phyloP scores from a whole-genome alignment of 2,329 filamentous ascomycete species.

The Triangularia setosa region DNA sequence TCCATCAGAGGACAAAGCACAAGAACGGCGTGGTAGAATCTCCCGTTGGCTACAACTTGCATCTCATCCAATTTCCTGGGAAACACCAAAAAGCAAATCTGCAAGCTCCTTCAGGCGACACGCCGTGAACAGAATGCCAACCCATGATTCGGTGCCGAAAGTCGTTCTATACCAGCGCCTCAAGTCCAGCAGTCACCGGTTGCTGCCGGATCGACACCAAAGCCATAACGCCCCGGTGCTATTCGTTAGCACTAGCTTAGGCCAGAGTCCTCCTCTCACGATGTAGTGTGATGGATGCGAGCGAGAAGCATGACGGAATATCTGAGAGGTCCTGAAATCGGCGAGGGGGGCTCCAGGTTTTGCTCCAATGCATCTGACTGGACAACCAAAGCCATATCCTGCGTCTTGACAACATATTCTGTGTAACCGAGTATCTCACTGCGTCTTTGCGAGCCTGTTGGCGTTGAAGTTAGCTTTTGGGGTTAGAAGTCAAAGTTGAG shows the following conservation, averaged over 20 bases:
- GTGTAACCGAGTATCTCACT: background rate
- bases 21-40: background rate
- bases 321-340: background rate
- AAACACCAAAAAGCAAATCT: background rate
- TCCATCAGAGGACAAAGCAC: background rate
- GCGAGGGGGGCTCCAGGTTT: background rate
- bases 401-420: background rate
- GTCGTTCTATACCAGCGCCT: background rate
- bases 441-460: background rate
- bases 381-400: background rate
- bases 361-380: background rate
- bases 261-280: background rate
- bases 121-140: background rate
- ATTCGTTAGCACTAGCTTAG: background rate
- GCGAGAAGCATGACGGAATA: too few species aligned
- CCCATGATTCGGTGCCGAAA: constrained; percentile 4
- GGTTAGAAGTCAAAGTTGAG: background rate
- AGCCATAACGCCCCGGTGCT: background rate
- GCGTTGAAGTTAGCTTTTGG: background rate
- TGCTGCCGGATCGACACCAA: constrained; percentile 9
- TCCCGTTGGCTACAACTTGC: background rate
- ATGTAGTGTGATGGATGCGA: background rate
- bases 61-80: background rate
- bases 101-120: background rate
- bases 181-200: constrained; percentile 1